phyloP scores from a whole-genome alignment of 148 eudicot species.

The Rheum nobile region DNA sequence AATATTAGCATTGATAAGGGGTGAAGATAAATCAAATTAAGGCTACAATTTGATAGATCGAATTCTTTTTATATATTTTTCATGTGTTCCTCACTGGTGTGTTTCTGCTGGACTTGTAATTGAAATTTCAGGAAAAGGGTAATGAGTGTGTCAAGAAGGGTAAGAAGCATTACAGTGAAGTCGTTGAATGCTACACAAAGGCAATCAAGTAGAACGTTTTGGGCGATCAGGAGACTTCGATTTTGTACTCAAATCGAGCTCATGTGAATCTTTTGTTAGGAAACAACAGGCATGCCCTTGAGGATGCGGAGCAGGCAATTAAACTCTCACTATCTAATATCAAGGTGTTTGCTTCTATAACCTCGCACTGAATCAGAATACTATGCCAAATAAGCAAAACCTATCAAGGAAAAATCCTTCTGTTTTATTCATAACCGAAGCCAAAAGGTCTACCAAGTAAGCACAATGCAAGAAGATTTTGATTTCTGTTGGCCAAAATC shows the following conservation, averaged over 20 bases:
- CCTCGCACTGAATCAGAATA: neutral
- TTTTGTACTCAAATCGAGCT: slow-evolving; percentile 73
- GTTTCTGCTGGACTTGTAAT: neutral
- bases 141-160: too few species aligned
- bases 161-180: too few species aligned
- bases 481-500: neutral
- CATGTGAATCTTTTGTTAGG: too few species aligned
- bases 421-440: neutral
- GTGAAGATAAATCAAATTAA: neutral
- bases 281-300: too few species aligned
- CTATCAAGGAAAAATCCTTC: neutral
- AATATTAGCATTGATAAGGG: neutral
- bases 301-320: too few species aligned
- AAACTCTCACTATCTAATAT: too few species aligned
- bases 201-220: slow-evolving; percentile 80
- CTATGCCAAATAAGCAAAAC: neutral
- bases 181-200: slow-evolving; percentile 76
- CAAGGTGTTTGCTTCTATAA: too few species aligned
- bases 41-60: neutral
- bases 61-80: neutral
- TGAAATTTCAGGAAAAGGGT: too few species aligned
- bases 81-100: neutral
- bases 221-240: slow-evolving; percentile 54
- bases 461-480: neutral
- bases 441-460: neutral